Percentiles rank a stretch among this genome's conserved stretches.
Conservation (phyloP, 2,329 filamentous ascomycete genomes). For the Lojkania enalia region DNA sequence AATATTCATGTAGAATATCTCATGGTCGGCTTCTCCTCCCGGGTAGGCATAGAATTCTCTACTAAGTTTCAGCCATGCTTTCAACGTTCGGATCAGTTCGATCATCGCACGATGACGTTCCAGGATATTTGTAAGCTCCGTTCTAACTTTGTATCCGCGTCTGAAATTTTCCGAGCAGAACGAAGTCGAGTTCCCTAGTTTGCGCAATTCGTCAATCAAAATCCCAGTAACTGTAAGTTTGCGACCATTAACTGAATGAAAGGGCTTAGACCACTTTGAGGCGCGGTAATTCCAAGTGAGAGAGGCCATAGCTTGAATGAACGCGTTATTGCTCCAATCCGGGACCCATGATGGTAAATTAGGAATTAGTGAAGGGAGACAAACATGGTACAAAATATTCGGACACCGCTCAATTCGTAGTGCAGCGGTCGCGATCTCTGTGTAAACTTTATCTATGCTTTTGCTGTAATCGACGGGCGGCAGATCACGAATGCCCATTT, state of each 20-base stretch:
- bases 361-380: neutral
- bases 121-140: neutral
- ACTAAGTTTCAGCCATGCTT: conserved; percentile 3
- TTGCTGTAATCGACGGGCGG: conserved; percentile 6
- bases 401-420: neutral
- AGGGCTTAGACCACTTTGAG: conserved; percentile 1
- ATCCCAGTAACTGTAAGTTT: neutral
- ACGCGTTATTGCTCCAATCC: conserved; percentile 10
- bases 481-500: conserved; percentile 1
- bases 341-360: conserved; percentile 9
- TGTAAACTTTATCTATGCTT: conserved; percentile 4
- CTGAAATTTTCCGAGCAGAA: neutral
- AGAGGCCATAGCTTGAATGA: neutral
- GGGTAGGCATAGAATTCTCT: no score
- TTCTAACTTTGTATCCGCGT: conserved; percentile 2
- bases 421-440: neutral
- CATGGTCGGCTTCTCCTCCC: no score
- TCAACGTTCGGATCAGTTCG: conserved; percentile 2
- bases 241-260: neutral
- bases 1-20: no score
- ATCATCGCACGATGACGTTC: neutral
- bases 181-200: conserved; percentile 1
- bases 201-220: neutral
- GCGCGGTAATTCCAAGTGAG: neutral
- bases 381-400: neutral